These are phyloP conservation scores for Cairneyella variabilis DNA, from an alignment of 495 filamentous ascomycete genomes.

Conservation along the genomic window DNA sequence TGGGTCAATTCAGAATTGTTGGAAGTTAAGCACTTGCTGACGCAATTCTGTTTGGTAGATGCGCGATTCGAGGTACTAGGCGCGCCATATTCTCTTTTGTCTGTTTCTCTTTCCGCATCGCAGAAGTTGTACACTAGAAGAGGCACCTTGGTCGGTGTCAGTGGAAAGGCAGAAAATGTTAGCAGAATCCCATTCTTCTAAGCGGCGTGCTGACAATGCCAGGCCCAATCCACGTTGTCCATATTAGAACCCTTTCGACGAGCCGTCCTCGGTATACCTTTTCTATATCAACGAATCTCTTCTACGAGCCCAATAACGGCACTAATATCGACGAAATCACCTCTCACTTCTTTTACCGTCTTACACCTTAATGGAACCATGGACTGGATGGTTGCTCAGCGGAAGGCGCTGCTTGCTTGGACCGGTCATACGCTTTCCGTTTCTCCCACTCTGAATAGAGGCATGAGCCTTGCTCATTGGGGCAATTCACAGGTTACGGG, in stretches of 20 bases:
- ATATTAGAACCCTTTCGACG: constrained; percentile 78
- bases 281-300: constrained; percentile 87
- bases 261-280: constrained; percentile 76
- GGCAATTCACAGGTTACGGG: constrained; percentile 85
- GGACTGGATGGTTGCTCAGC: constrained; percentile 91
- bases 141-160: constrained; percentile 85
- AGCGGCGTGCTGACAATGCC: constrained; percentile 12
- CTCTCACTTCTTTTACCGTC: constrained; percentile 77
- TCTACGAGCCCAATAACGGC: constrained; percentile 83
- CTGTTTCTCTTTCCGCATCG: constrained; percentile 86
- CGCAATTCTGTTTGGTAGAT: constrained; percentile 50
- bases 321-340: constrained; percentile 80
- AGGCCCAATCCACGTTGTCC: constrained; percentile 83
- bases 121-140: constrained; percentile 88
- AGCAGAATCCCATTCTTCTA: constrained; percentile 21
- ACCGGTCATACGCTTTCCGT: constrained; percentile 83
- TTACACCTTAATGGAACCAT: constrained; percentile 89
- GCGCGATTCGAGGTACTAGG: constrained; percentile 91
- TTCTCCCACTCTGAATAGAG: constrained; percentile 67
- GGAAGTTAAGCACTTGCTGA: background rate
- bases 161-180: constrained; percentile 88
- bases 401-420: constrained; percentile 87
- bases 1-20: constrained; percentile 7
- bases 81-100: constrained; percentile 84
- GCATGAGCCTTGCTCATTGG: constrained; percentile 81